Conservation (phyloP, 106 monocot species). For the Dioscorea alata region DNA sequence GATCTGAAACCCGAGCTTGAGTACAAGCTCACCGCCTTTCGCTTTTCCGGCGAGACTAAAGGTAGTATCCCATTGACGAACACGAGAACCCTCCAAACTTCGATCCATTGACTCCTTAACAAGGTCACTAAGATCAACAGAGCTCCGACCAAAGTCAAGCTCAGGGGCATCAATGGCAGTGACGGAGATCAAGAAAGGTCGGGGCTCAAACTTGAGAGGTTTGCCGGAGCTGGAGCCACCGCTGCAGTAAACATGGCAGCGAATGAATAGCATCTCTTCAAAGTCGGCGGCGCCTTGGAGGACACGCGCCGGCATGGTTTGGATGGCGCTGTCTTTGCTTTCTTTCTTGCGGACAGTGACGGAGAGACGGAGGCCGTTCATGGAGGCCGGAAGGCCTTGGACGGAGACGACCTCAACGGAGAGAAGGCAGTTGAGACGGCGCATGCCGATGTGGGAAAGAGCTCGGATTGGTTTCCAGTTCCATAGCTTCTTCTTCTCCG, state of each 20-base stretch:
- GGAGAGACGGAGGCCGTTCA: conserved; percentile 88
- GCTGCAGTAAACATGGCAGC: conserved; percentile 76
- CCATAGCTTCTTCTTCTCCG: conserved; percentile 78
- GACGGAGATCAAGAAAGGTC: conserved; percentile 44
- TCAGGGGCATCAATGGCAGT: conserved; percentile 79
- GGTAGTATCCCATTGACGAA: conserved; percentile 59
- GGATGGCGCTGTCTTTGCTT: conserved; percentile 70
- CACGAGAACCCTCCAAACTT: conserved; percentile 48
- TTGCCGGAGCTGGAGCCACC: conserved; percentile 59
- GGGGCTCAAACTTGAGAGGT: conserved; percentile 64
- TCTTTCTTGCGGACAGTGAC: conserved; percentile 84
- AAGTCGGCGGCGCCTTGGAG: conserved; percentile 72
- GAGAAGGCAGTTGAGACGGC: conserved; percentile 61
- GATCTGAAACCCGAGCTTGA: conserved; percentile 87
- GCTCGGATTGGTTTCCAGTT: conserved; percentile 86
- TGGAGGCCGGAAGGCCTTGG: conserved; percentile 64
- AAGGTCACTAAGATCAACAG: conserved; percentile 60
- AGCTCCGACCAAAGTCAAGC: conserved; percentile 60
- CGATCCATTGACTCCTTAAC: conserved; percentile 83
- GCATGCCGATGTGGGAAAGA: conserved; percentile 76
- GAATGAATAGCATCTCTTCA: conserved; percentile 83
- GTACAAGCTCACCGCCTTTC: conserved; percentile 65
- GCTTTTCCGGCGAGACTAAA: conserved; percentile 78
- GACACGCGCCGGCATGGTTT: conserved; percentile 86
- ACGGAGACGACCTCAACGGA: conserved; percentile 70